phyloP scores from a whole-genome alignment of 2,329 filamentous ascomycete species.

The Ilyonectria mors-panacis region DNA sequence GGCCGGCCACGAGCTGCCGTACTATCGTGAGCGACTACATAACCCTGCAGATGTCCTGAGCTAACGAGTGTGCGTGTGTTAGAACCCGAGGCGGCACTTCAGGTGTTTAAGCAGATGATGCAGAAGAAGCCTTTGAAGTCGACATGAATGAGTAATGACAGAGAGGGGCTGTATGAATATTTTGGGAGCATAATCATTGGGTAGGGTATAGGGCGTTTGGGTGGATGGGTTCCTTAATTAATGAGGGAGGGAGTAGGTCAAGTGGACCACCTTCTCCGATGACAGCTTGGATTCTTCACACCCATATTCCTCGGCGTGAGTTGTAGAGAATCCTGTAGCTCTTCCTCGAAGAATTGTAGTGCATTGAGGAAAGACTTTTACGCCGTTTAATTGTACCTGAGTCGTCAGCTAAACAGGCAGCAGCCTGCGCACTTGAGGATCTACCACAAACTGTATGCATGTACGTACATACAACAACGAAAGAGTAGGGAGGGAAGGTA shows the following conservation, averaged over 20 bases:
- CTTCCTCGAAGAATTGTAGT: too few species aligned
- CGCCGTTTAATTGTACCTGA: too few species aligned
- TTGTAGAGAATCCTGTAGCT: too few species aligned
- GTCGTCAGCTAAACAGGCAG: too few species aligned
- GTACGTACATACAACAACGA: too few species aligned
- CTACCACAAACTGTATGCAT: too few species aligned
- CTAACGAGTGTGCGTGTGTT: conserved; percentile 18
- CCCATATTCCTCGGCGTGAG: too few species aligned
- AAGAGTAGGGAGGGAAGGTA: too few species aligned
- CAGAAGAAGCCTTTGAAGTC: conserved; percentile 39
- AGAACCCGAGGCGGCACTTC: conserved; percentile 47
- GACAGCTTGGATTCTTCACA: too few species aligned
- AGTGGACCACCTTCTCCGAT: neutral
- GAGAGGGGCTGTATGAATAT: neutral
- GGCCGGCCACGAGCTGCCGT: conserved; percentile 70
- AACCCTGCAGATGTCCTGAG: too few species aligned
- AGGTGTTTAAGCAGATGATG: conserved; percentile 48
- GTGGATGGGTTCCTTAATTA: neutral
- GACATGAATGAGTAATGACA: conserved; percentile 29
- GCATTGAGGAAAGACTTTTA: too few species aligned
- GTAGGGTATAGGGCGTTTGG: neutral
- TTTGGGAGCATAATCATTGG: neutral
- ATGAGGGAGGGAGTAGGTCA: neutral
- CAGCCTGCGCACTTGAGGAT: too few species aligned
- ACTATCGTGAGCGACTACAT: conserved; percentile 52